Evolutionary conservation across 176 grass and related monocot species (phyloP).

Genomic region (Carex scoparia): DNA sequence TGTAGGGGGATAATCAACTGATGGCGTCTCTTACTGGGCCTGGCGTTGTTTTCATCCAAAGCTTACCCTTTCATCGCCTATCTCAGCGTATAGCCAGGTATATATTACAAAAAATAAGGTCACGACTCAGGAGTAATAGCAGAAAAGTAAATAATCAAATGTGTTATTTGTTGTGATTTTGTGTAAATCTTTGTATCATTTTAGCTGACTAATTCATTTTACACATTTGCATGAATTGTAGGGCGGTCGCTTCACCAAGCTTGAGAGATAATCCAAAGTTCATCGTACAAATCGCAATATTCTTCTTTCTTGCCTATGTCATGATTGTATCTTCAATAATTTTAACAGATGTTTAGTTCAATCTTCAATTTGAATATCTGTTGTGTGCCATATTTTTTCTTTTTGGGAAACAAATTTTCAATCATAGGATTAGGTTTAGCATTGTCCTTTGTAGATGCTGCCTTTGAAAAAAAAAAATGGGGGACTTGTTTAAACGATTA

Average conservation of each 20-base stretch:
- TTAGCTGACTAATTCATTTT: conserved; percentile 14
- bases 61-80: conserved; percentile 70
- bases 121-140: background rate
- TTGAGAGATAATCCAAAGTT: conserved; percentile 96
- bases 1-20: conserved; percentile 75
- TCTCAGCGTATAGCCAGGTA: conserved; percentile 90
- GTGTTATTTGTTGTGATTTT: background rate
- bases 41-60: conserved; percentile 95
- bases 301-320: conserved; percentile 90
- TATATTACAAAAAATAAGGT: background rate
- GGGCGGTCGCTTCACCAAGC: conserved; percentile 66
- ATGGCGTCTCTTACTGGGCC: conserved; percentile 73
- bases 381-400: conserved; percentile 21
- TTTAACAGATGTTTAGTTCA: conserved; percentile 80
- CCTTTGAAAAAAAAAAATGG: conserved; percentile 9
- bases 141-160: background rate
- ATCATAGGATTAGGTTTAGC: conserved; percentile 33
- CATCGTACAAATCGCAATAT: conserved; percentile 83
- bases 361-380: background rate
- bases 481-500: conserved; percentile 5
- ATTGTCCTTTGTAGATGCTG: conserved; percentile 50
- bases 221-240: conserved; percentile 33
- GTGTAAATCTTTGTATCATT: background rate
- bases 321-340: conserved; percentile 98
- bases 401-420: conserved; percentile 33